phyloP scores from a whole-genome alignment of 75 land plant species.

The Cunninghamia lanceolata region DNA sequence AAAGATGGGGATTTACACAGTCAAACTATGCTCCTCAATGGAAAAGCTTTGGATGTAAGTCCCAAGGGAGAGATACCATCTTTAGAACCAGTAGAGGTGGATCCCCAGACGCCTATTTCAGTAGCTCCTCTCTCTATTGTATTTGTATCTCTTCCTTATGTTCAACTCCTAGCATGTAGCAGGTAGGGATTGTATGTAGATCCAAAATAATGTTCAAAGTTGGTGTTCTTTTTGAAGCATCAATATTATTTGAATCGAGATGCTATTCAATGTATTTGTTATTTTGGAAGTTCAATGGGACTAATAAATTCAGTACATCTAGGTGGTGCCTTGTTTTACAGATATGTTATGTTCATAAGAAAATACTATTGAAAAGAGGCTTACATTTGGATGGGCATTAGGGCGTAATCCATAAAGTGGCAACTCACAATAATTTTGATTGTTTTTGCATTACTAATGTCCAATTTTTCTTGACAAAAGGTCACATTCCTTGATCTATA shows the following conservation, averaged over 20 bases:
- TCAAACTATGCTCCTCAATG: constrained; percentile 71
- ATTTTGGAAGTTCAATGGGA: neutral
- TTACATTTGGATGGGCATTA: too few species aligned
- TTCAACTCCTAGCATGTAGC: constrained; percentile 45
- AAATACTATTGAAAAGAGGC: neutral
- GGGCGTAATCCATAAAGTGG: neutral
- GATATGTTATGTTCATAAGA: neutral
- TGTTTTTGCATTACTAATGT: neutral
- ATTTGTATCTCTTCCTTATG: constrained; percentile 55
- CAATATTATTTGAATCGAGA: neutral
- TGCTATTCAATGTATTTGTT: neutral
- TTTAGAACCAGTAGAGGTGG: constrained; percentile 32
- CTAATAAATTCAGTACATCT: neutral
- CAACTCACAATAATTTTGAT: neutral
- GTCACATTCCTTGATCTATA: neutral
- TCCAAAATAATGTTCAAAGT: neutral
- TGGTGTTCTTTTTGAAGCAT: neutral
- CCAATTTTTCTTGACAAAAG: neutral
- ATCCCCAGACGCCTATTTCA: constrained; percentile 33
- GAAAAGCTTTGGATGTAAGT: constrained; percentile 35
- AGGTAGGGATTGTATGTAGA: constrained; percentile 1
- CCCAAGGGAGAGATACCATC: constrained; percentile 56
- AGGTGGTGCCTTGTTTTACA: neutral
- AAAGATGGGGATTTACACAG: constrained; percentile 64
- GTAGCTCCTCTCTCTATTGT: constrained; percentile 66